phyloP scores from a whole-genome alignment of 495 filamentous ascomycete species.

The Tetracladium setigerum region DNA sequence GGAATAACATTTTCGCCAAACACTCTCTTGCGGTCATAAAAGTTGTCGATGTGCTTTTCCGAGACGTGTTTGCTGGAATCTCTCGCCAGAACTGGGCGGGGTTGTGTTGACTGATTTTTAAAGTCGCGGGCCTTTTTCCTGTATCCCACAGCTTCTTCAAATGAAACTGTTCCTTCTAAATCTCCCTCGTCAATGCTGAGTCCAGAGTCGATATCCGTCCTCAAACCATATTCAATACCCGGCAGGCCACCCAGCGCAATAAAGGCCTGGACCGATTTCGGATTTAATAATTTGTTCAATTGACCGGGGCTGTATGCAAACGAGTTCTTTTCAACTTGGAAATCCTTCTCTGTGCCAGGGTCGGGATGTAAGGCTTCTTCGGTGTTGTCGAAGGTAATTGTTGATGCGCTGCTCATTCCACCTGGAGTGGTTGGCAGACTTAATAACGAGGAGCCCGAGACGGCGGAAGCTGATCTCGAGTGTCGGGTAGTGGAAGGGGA shows the following conservation, averaged over 20 bases:
- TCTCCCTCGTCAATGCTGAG: conserved; percentile 64
- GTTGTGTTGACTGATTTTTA: conserved; percentile 15
- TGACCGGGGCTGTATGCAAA: conserved; percentile 80
- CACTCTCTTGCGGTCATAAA: conserved; percentile 44
- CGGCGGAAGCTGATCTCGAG: too few relatives aligned
- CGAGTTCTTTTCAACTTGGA: conserved; percentile 63
- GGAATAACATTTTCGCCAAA: conserved; percentile 67
- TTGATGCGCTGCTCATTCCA: too few relatives aligned
- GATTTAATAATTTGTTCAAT: conserved; percentile 65
- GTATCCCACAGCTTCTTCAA: conserved; percentile 49
- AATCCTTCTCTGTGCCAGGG: conserved; percentile 58
- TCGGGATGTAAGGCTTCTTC: conserved; percentile 50
- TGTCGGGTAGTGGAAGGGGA: too few relatives aligned
- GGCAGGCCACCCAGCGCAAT: conserved; percentile 65
- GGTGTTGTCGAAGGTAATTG: too few relatives aligned
- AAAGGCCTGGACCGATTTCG: conserved; percentile 69
- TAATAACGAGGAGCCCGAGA: too few relatives aligned
- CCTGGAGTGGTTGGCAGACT: too few relatives aligned
- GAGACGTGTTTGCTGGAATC: conserved; percentile 51
- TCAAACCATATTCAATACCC: conserved; percentile 66
- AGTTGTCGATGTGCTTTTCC: conserved; percentile 39
- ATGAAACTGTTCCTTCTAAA: conserved; percentile 54
- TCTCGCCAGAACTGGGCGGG: conserved; percentile 15
- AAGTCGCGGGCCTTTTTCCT: conserved; percentile 17
- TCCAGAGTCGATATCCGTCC: conserved; percentile 56